Conservation (phyloP, 495 filamentous ascomycete species). For the Poronia punctata region DNA sequence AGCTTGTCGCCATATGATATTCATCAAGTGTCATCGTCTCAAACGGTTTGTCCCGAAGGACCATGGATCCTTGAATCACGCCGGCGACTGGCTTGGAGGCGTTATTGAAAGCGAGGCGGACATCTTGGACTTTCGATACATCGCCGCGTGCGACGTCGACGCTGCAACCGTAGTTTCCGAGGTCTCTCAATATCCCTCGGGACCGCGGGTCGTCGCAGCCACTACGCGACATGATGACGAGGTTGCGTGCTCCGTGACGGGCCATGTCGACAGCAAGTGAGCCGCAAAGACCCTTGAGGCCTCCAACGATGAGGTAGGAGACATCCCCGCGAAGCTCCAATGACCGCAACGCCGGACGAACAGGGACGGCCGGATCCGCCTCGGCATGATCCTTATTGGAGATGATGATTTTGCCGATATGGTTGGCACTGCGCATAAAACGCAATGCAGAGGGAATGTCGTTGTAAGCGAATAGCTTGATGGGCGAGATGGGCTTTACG, state of each 20-base stretch:
- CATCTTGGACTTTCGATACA: conserved; percentile 17
- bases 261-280: conserved; percentile 45
- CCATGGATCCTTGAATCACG: neutral
- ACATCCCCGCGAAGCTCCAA: conserved; percentile 15
- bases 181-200: conserved; percentile 23
- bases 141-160: conserved; percentile 19
- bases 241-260: conserved; percentile 42
- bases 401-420: conserved; percentile 28
- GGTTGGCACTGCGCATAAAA: conserved; percentile 23
- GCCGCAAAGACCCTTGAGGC: conserved; percentile 51
- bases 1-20: conserved; percentile 30
- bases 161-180: conserved; percentile 17
- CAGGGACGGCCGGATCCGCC: conserved; percentile 12
- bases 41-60: conserved; percentile 38
- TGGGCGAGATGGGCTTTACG: conserved; percentile 26
- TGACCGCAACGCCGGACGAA: conserved; percentile 15
- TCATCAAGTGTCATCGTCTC: conserved; percentile 40
- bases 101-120: conserved; percentile 10
- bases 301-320: conserved; percentile 47
- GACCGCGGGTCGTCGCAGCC: conserved; percentile 20
- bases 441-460: neutral
- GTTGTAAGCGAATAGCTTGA: neutral
- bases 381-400: conserved; percentile 3
- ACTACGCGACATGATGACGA: conserved; percentile 47
- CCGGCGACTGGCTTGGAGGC: conserved; percentile 31